These are phyloP conservation scores for Talaromyces pinophilus DNA, from an alignment of 2,329 filamentous ascomycete genomes.

Conservation along the genomic window DNA sequence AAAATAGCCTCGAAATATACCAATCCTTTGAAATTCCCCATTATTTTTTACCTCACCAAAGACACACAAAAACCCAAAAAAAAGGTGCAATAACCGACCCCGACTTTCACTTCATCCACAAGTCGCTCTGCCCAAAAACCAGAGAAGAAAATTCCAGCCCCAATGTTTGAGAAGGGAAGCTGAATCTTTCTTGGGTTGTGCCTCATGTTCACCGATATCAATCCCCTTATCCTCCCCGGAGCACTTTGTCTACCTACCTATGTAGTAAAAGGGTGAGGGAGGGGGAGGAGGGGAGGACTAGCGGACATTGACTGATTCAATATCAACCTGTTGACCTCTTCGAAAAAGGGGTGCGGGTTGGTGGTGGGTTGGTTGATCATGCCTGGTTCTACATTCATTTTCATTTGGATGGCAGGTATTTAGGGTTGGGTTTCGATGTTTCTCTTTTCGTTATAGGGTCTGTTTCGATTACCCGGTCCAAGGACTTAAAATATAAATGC, in stretches of 20 bases:
- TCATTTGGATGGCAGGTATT: not conserved
- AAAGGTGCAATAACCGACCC: slow-evolving; percentile 11
- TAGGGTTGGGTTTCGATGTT: no score
- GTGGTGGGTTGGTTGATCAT: slow-evolving; percentile 9
- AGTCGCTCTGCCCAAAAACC: slow-evolving; percentile 14
- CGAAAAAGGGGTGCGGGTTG: not conserved
- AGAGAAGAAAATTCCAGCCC: not conserved
- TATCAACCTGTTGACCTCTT: not conserved
- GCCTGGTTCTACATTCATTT: slow-evolving; percentile 9
- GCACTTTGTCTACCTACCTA: no score
- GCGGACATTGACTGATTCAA: not conserved
- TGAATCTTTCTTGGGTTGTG: slow-evolving; percentile 7
- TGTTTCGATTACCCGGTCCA: not conserved
- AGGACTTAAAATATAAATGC: not conserved
- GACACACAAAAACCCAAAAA: not conserved
- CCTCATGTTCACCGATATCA: slow-evolving; percentile 17
- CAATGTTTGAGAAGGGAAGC: no score
- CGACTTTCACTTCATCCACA: slow-evolving; percentile 1
- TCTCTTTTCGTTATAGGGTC: no score
- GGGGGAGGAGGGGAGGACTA: not conserved
- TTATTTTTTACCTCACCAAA: not conserved
- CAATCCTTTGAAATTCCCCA: not conserved
- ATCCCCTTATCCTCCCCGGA: not conserved
- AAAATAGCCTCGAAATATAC: not conserved
- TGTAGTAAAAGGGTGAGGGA: no score